These are phyloP conservation scores for Sarcodon sp. DNA, from an alignment of 768 basidiomycete genomes.

Conservation along the genomic window DNA sequence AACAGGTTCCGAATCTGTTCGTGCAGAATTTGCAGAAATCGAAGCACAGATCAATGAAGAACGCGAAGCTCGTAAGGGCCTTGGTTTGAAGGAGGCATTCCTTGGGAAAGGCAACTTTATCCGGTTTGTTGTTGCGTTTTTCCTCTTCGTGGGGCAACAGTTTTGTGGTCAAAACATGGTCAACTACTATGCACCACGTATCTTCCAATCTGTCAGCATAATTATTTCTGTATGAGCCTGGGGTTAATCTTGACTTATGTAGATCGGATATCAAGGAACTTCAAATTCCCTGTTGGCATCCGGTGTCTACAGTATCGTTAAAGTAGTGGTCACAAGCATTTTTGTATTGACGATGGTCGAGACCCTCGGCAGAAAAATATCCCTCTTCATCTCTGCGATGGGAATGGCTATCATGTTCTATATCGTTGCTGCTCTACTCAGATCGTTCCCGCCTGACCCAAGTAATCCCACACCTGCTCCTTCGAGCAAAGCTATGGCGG, in stretches of 20 bases:
- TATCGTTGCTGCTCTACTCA: constrained; percentile 76
- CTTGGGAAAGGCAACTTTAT: constrained; percentile 71
- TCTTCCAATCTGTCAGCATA: constrained; percentile 34
- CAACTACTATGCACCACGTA: constrained; percentile 61
- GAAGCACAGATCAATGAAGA: constrained; percentile 72
- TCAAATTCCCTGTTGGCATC: constrained; percentile 56
- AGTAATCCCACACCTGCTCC: constrained; percentile 24
- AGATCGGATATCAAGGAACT: constrained; percentile 51
- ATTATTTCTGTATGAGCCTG: too few relatives aligned
- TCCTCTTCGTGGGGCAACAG: constrained; percentile 72
- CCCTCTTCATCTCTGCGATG: constrained; percentile 58
- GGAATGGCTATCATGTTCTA: constrained; percentile 77
- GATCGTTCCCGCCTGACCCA: constrained; percentile 52
- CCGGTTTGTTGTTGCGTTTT: constrained; percentile 76
- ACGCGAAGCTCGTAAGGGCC: constrained; percentile 42
- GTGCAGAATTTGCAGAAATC: constrained; percentile 67
- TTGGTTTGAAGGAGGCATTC: constrained; percentile 61
- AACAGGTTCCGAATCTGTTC: constrained; percentile 27
- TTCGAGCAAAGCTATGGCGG: constrained; percentile 68
- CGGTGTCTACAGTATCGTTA: constrained; percentile 58
- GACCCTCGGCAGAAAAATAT: constrained; percentile 51
- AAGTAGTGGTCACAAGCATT: constrained; percentile 50
- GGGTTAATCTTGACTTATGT: too few relatives aligned
- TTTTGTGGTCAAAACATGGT: constrained; percentile 82
- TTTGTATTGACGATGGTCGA: constrained; percentile 64